These are phyloP conservation scores for Trichoderma sp. DNA, from an alignment of 2,329 filamentous ascomycete species.

Conservation along the genomic window DNA sequence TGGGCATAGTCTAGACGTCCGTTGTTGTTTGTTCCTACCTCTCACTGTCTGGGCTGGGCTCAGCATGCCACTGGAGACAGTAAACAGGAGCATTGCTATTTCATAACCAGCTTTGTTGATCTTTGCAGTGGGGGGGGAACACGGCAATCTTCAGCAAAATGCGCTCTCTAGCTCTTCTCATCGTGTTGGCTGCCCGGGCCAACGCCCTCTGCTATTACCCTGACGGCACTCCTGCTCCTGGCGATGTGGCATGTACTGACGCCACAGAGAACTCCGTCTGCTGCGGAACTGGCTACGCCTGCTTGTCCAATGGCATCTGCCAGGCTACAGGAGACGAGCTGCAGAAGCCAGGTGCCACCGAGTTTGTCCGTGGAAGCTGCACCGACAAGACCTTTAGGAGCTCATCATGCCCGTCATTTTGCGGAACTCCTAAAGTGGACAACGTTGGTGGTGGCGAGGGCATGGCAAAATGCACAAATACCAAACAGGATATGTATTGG, in stretches of 20 bases:
- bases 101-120: not conserved
- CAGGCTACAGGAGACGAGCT: conserved; percentile 28
- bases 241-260: conserved; percentile 32
- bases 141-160: not conserved
- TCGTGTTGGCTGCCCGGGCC: not conserved
- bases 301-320: conserved; percentile 36
- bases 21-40: not conserved
- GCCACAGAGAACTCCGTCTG: conserved; percentile 30
- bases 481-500: not conserved
- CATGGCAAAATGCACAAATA: conserved; percentile 2
- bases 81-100: not conserved
- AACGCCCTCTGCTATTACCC: conserved; percentile 31
- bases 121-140: not conserved
- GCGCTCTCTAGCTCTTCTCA: not conserved
- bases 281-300: conserved; percentile 37
- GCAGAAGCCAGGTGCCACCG: conserved; percentile 23
- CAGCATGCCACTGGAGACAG: not conserved
- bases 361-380: conserved; percentile 34
- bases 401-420: conserved; percentile 33
- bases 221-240: conserved; percentile 28
- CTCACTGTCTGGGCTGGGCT: not conserved
- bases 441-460: not conserved
- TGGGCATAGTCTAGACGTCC: not conserved
- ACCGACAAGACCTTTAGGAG: conserved; percentile 34
- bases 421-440: conserved; percentile 20